These are phyloP conservation scores for Bipolaris victoriae DNA, from an alignment of 2,329 filamentous ascomycete species.

Conservation along the genomic window DNA sequence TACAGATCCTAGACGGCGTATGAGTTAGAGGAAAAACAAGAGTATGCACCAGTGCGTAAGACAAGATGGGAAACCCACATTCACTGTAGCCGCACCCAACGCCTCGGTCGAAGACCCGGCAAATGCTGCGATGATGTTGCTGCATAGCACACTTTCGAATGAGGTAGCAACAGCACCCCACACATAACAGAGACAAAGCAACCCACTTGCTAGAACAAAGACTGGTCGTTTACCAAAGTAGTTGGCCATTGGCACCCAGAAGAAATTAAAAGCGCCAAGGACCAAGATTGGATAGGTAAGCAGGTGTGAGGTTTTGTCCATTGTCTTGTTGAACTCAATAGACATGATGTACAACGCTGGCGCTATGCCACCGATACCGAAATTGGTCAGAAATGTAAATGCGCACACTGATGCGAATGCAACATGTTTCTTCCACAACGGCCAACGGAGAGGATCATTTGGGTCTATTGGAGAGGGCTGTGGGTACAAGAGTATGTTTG, in stretches of 20 bases:
- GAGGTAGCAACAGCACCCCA: slow-evolving; percentile 54
- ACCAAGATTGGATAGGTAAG: slow-evolving; percentile 54
- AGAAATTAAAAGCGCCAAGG: slow-evolving; percentile 59
- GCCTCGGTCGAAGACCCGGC: slow-evolving; percentile 56
- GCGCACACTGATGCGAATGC: slow-evolving; percentile 47
- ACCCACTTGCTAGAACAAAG: slow-evolving; percentile 53
- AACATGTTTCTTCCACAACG: slow-evolving; percentile 55
- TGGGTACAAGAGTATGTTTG: slow-evolving; percentile 54
- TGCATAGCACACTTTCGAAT: slow-evolving; percentile 55
- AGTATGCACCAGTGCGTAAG: neutral
- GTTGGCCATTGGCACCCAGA: slow-evolving; percentile 58
- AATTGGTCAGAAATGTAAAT: slow-evolving; percentile 58
- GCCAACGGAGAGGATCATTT: slow-evolving; percentile 59
- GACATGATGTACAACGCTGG: slow-evolving; percentile 53
- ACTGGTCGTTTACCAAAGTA: slow-evolving; percentile 57
- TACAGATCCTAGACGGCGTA: slow-evolving; percentile 26
- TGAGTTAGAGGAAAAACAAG: neutral
- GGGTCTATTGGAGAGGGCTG: slow-evolving; percentile 54
- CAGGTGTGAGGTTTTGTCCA: slow-evolving; percentile 52
- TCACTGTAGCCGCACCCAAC: slow-evolving; percentile 51
- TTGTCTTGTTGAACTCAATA: slow-evolving; percentile 55
- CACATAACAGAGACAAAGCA: slow-evolving; percentile 55
- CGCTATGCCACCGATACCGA: slow-evolving; percentile 53
- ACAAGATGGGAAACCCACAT: slow-evolving; percentile 21
- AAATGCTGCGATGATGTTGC: slow-evolving; percentile 55